These are phyloP conservation scores for Phytopythium ostracodes DNA, from an alignment of 352 stramenopile species.

Conservation along the genomic window DNA sequence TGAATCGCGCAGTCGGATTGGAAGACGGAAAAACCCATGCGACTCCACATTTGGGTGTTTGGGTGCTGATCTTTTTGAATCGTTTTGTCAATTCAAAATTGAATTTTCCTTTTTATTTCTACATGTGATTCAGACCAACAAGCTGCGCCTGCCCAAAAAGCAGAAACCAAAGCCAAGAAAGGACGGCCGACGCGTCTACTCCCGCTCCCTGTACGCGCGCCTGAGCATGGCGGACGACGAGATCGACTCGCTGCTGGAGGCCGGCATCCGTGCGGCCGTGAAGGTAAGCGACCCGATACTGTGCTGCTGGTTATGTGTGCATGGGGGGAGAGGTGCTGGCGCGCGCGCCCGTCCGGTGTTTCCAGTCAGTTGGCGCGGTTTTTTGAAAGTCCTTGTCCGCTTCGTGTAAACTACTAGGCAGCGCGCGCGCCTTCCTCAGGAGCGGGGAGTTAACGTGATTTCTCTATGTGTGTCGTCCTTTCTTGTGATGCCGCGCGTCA, in stretches of 20 bases:
- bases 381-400: background rate
- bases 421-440: background rate
- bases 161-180: background rate
- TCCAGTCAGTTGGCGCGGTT: background rate
- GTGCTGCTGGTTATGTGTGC: background rate
- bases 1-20: background rate
- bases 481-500: background rate
- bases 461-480: background rate
- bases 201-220: background rate
- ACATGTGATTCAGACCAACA: background rate
- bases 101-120: background rate
- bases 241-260: conserved; percentile 79
- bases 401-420: background rate
- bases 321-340: background rate
- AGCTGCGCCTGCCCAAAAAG: too few species aligned
- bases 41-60: too few species aligned
- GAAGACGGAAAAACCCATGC: too few species aligned
- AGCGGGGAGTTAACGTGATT: background rate
- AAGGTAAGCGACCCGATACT: conserved; percentile 25
- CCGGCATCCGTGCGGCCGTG: conserved; percentile 54
- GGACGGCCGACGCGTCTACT: background rate
- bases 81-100: background rate
- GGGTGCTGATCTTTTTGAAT: background rate
- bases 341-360: background rate
- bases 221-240: conserved; percentile 59